Evolutionary conservation across 345 rosid species (phyloP), one percentile per base, ranked within the genome.

Genomic region (Boechera stricta): DNA sequence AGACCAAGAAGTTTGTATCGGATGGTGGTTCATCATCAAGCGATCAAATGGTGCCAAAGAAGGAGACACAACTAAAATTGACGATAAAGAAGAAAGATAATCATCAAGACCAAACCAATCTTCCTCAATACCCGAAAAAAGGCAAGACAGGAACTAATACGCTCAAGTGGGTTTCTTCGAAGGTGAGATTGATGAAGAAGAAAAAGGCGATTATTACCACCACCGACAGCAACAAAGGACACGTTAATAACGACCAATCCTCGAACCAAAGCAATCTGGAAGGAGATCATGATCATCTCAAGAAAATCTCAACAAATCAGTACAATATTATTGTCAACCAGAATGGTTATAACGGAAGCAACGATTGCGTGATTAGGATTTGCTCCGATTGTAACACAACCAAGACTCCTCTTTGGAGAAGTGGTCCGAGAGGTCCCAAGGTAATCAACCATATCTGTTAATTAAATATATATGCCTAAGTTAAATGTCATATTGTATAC

Each of bases 391-490:
- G 98, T 72, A 89, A 87, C 88, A 91, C 98, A 7, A 88, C 98
- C 10, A 93, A 93, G 76, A 93, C 98, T 74, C 98, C 98, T 77
- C 93, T 93, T 69, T 93, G 98, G 98, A 86, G 98, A 78, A 91
- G 98, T 61, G 98, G 97, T 26, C 97, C 97, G 2, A 80, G 87
- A 79, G 98, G 98, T 59, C 98, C 98, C 42, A 93, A 91, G 98
- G 98, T 93, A 86, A 48, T 58, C 38, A 33, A 56, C 15, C n/a
- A 60, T 1, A 55, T 58, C 55, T 64, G 18, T 10, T 68, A 41
- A 1, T 57, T 29, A 16, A 15, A 31, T 3, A 0, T 51, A 18
- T 28, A 44, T 42, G 26, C 4, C 10, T 45, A 16, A 11, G 21
- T 35, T 28, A 44, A 32, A 15, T 21, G 18, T 55, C 35, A 65